These are phyloP conservation scores for Neonothopanus nambi DNA, from an alignment of 1,284 basidiomycete genomes.

Conservation along the genomic window DNA sequence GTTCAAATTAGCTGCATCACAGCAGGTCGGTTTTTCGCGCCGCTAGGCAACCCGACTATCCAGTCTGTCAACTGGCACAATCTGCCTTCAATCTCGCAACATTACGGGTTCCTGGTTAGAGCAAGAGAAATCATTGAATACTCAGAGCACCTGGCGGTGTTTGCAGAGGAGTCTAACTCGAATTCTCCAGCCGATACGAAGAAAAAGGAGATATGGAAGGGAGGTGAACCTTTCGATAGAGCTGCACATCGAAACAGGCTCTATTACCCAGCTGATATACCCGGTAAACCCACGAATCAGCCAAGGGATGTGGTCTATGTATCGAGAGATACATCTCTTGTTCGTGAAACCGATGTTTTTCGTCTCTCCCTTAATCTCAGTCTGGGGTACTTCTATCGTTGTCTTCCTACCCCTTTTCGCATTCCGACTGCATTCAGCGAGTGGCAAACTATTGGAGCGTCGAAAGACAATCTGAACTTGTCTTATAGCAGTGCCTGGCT, in stretches of 20 bases:
- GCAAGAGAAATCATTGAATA: constrained; percentile 22
- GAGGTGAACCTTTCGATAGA: no score
- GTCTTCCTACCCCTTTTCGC: neutral
- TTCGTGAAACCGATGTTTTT: neutral
- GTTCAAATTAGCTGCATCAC: constrained; percentile 33
- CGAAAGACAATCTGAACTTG: neutral
- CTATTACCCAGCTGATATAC: constrained; percentile 3
- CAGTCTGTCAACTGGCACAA: constrained; percentile 36
- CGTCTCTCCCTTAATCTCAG: neutral
- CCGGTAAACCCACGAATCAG: neutral
- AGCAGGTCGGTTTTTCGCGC: constrained; percentile 39
- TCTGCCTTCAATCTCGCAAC: constrained; percentile 28
- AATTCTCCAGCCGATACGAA: neutral
- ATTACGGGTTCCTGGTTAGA: constrained; percentile 22
- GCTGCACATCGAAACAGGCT: constrained; percentile 17
- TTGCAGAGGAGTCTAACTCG: no score
- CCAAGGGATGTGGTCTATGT: neutral
- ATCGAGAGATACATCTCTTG: neutral
- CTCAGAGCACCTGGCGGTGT: constrained; percentile 18
- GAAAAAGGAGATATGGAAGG: no score
- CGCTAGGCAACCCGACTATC: constrained; percentile 38
- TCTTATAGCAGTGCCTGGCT: constrained; percentile 8
- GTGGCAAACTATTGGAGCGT: neutral
- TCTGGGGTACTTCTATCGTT: neutral
- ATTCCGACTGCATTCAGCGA: neutral